These are phyloP conservation scores for Brassica napus DNA, from an alignment of 345 rosid species.

Conservation along the genomic window Da-Ae NC_063449.1:33730001-33730500, in stretches of 20 bases:
- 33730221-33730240: constrained; percentile 52
- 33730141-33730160: constrained; percentile 12
- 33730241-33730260: constrained; percentile 24
- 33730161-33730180: constrained; percentile 26
- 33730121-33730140: constrained; percentile 45
- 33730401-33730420: constrained; percentile 30
- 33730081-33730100: constrained; percentile 67
- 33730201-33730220: constrained; percentile 73
- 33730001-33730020: constrained; percentile 94
- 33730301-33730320: constrained; percentile 34
- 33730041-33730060: constrained; percentile 76
- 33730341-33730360: constrained; percentile 55
- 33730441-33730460: not conserved
- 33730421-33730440: not conserved
- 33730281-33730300: constrained; percentile 42
- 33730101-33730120: constrained; percentile 53
- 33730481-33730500: not conserved
- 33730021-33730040: constrained; percentile 69
- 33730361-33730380: constrained; percentile 65
- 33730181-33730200: constrained; percentile 14
- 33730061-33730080: constrained; percentile 78
- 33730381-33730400: constrained; percentile 40
- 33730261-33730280: constrained; percentile 61
- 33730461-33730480: not conserved
- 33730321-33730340: constrained; percentile 55